Percentiles rank a stretch among this genome's conserved stretches.
Conservation (phyloP, 1,284 basidiomycete genomes). For the Ceratobasidium sp. region DNA sequence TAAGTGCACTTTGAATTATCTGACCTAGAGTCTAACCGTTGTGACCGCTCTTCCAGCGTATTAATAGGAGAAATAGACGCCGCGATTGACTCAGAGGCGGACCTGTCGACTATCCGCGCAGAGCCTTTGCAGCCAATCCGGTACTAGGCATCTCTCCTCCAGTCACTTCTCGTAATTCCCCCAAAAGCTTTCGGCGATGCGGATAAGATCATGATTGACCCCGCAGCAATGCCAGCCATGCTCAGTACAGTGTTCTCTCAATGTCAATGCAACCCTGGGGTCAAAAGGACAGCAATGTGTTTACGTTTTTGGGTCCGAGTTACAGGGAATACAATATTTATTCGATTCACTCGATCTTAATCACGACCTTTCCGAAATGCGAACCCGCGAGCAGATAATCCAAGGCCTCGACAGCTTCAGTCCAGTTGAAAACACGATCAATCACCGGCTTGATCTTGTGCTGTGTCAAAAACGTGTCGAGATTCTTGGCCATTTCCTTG, state of each 20-base stretch:
- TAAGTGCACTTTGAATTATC: slow-evolving; percentile 59
- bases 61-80: slow-evolving; percentile 93
- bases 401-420: slow-evolving; percentile 13
- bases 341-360: slow-evolving; percentile 9
- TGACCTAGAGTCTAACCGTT: background rate
- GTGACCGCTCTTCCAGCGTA: slow-evolving; percentile 62
- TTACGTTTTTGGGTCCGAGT: no score
- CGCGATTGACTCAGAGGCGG: slow-evolving; percentile 80
- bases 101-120: slow-evolving; percentile 83
- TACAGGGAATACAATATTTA: no score
- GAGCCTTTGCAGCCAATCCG: slow-evolving; percentile 86
- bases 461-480: background rate
- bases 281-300: background rate
- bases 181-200: background rate
- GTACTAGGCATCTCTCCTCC: slow-evolving; percentile 58
- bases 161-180: background rate
- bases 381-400: slow-evolving; percentile 9
- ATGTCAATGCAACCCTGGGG: slow-evolving; percentile 5
- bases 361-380: slow-evolving; percentile 30
- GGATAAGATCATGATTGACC: no score
- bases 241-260: background rate
- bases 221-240: no score
- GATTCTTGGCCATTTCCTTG: slow-evolving; percentile 4
- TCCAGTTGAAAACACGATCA: slow-evolving; percentile 26
- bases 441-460: slow-evolving; percentile 19